A percentile compares a stretch with the other conserved stretches of the same genome.
These are phyloP conservation scores for Solanum ahanhuiri DNA, from an alignment of 257 asterid genomes.

Conservation along the genomic window DNA sequence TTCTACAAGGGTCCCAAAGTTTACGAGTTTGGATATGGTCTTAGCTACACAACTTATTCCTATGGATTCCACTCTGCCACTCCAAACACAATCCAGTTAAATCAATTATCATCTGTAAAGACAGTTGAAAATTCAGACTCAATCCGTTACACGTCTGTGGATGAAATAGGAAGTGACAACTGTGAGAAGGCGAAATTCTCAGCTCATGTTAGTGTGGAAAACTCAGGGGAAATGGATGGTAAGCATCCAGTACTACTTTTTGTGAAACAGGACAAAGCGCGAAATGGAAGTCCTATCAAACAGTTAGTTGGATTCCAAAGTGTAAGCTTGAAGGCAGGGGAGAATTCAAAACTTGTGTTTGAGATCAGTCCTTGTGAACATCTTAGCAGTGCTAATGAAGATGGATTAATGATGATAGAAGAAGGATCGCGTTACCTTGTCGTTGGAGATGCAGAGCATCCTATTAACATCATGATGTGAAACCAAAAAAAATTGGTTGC, in stretches of 20 bases:
- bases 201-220: constrained; percentile 39
- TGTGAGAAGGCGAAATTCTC: constrained; percentile 51
- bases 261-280: constrained; percentile 8
- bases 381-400: constrained; percentile 48
- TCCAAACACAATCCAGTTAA: constrained; percentile 39
- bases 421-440: constrained; percentile 42
- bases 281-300: constrained; percentile 26
- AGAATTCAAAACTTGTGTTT: constrained; percentile 31
- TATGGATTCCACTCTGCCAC: constrained; percentile 34
- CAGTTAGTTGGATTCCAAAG: constrained; percentile 61
- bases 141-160: constrained; percentile 19
- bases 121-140: constrained; percentile 4
- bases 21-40: constrained; percentile 63
- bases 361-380: constrained; percentile 63
- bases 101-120: constrained; percentile 4
- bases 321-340: constrained; percentile 34
- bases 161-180: constrained; percentile 26
- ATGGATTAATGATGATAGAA: constrained; percentile 64
- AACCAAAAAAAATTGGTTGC: constrained; percentile 8
- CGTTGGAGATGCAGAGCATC: constrained; percentile 45
- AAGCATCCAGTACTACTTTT: constrained; percentile 62
- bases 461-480: constrained; percentile 39
- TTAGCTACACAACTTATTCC: constrained; percentile 62
- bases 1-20: constrained; percentile 64
- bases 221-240: constrained; percentile 47